Evolutionary conservation across 306 rosid species (phyloP).

Genomic region (Dalbergia cultrata): DNA sequence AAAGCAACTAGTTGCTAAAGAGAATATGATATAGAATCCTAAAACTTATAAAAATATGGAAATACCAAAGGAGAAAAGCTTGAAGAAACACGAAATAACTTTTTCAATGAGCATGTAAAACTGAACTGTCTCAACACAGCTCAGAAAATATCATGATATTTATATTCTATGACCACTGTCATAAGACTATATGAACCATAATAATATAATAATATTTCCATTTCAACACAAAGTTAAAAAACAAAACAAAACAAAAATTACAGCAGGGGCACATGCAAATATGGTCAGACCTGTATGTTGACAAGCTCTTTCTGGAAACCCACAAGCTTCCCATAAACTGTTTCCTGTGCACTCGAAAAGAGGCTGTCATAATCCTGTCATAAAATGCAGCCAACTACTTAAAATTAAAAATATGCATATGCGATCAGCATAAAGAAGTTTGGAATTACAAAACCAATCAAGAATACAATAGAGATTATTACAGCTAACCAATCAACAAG

Average conservation of each 20-base stretch:
- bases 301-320: constrained; percentile 75
- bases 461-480: constrained; percentile 58
- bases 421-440: constrained; percentile 7
- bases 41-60: constrained; percentile 5
- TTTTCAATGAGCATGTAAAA: background rate
- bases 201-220: background rate
- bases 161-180: constrained; percentile 7
- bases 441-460: constrained; percentile 3
- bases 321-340: constrained; percentile 75
- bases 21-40: background rate
- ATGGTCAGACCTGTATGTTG: constrained; percentile 70
- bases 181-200: background rate
- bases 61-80: constrained; percentile 2
- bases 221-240: background rate
- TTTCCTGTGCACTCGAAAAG: constrained; percentile 73
- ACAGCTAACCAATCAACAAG: constrained; percentile 98
- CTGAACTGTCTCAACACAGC: background rate
- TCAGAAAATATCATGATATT: background rate
- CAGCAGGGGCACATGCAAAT: constrained; percentile 17
- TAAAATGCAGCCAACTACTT: constrained; percentile 40
- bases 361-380: constrained; percentile 87
- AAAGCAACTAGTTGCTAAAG: background rate
- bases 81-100: background rate
- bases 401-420: constrained; percentile 29
- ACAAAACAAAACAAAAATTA: constrained; percentile 1